A percentile compares a stretch with the other conserved stretches of the same genome.
Evolutionary conservation across 768 basidiomycete genomes (phyloP).

Genomic region (Tulasnella sp.): DNA sequence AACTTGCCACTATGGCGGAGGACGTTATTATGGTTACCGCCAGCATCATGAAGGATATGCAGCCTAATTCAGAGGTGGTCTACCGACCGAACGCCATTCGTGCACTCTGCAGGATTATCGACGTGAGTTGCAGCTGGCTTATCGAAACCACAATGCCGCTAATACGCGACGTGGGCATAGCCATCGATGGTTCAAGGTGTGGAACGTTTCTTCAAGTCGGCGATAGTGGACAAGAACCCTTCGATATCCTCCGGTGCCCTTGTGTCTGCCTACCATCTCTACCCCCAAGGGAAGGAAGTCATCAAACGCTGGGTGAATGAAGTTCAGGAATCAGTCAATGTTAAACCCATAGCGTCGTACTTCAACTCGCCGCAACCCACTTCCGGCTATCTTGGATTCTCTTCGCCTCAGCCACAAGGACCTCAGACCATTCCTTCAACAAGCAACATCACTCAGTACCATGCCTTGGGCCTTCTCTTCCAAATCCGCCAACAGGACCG

Average conservation of each 20-base stretch:
- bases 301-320: slow-evolving; percentile 99
- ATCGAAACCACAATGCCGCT: background rate
- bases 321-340: slow-evolving; percentile 92
- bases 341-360: slow-evolving; percentile 71
- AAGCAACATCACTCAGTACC: slow-evolving; percentile 95
- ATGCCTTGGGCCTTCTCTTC: slow-evolving; percentile 91
- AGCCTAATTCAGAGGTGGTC: slow-evolving; percentile 97
- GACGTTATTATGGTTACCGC: slow-evolving; percentile 99
- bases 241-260: slow-evolving; percentile 95
- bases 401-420: slow-evolving; percentile 56
- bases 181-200: slow-evolving; percentile 99
- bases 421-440: slow-evolving; percentile 80
- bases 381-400: slow-evolving; percentile 69
- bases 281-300: slow-evolving; percentile 89
- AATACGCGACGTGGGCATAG: slow-evolving; percentile 49
- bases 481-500: slow-evolving; percentile 95
- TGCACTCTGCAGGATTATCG: slow-evolving; percentile 93
- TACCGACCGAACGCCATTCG: slow-evolving; percentile 98
- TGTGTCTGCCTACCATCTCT: slow-evolving; percentile 96
- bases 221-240: slow-evolving; percentile 95
- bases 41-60: slow-evolving; percentile 99
- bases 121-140: slow-evolving; percentile 61
- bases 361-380: slow-evolving; percentile 55
- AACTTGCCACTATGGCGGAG: slow-evolving; percentile 91
- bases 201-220: slow-evolving; percentile 99